phyloP scores from a whole-genome alignment of 164 flowering plant genomes.

The Paratinospora sagittata region DNA sequence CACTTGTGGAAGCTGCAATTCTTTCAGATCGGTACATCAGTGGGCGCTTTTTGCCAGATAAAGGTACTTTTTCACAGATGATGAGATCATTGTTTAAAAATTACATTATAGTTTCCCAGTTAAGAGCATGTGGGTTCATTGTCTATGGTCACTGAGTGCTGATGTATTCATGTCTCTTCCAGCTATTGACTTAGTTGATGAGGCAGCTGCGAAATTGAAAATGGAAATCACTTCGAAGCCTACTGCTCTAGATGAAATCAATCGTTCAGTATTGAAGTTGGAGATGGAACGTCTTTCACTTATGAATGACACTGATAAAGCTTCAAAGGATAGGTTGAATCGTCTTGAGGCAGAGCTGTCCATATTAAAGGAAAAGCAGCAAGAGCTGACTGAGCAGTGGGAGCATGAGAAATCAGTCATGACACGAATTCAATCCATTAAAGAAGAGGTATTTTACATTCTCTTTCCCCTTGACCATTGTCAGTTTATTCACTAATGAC shows the following conservation, averaged over 20 bases:
- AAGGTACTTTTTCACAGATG: background rate
- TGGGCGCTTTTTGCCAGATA: conserved; percentile 15
- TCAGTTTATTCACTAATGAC: background rate
- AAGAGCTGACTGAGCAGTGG: conserved; percentile 9
- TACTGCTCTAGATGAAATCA: conserved; percentile 12
- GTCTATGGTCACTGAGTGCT: background rate
- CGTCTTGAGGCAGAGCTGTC: conserved; percentile 12
- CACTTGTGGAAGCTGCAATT: conserved; percentile 14
- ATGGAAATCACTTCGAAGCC: conserved; percentile 15
- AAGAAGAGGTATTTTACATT: conserved; percentile 8
- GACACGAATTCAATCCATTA: conserved; percentile 12
- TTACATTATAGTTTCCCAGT: too few species aligned
- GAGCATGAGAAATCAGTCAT: conserved; percentile 14
- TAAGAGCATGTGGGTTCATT: background rate
- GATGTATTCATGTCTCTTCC: conserved; percentile 4
- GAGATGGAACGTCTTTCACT: conserved; percentile 13
- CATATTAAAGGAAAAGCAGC: conserved; percentile 11
- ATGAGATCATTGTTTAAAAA: too few species aligned
- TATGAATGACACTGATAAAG: conserved; percentile 11
- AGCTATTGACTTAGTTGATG: conserved; percentile 15
- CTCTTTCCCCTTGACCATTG: background rate
- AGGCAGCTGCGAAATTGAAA: conserved; percentile 14
- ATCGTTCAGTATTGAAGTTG: conserved; percentile 10
- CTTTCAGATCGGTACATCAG: conserved; percentile 13
- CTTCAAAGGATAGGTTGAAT: conserved; percentile 9